phyloP scores from a whole-genome alignment of 257 asterid species.

The Scutellaria baicalensis region DNA sequence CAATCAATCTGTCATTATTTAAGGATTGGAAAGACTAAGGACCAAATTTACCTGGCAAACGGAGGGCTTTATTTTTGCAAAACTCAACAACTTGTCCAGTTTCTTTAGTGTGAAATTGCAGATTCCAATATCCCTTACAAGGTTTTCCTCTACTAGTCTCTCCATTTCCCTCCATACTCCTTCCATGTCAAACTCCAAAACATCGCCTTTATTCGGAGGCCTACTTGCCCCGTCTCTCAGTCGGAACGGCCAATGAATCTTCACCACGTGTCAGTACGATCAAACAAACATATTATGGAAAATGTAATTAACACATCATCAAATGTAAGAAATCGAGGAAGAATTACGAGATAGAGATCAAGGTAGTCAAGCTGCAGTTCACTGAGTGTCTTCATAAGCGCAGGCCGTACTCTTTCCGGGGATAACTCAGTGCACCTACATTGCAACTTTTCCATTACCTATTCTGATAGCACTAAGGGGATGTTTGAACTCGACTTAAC shows the following conservation, averaged over 20 bases:
- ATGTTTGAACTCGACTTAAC: too few relatives aligned
- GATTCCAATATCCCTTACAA: constrained; percentile 60
- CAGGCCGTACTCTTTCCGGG: constrained; percentile 58
- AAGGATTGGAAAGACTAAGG: neutral
- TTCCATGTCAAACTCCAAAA: constrained; percentile 59
- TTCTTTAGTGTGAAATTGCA: constrained; percentile 51
- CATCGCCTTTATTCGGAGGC: constrained; percentile 53
- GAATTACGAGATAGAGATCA: constrained; percentile 61
- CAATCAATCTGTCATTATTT: neutral
- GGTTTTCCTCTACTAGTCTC: constrained; percentile 45
- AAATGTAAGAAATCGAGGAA: neutral
- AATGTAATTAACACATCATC: neutral
- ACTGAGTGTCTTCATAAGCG: constrained; percentile 42
- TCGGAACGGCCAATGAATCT: constrained; percentile 73
- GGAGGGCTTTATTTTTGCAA: constrained; percentile 54
- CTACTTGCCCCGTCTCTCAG: constrained; percentile 54
- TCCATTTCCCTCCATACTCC: constrained; percentile 85
- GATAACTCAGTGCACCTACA: constrained; percentile 56
- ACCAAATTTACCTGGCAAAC: constrained; percentile 50
- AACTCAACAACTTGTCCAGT: constrained; percentile 37
- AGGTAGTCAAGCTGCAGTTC: constrained; percentile 64
- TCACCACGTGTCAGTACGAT: neutral
- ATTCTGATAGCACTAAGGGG: too few relatives aligned
- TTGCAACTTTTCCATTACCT: neutral
- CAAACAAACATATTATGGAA: neutral